Percentiles rank a stretch among this genome's conserved stretches.
Conservation (phyloP, 495 filamentous ascomycete species). For the Aspergillus heteromorphus region DNA sequence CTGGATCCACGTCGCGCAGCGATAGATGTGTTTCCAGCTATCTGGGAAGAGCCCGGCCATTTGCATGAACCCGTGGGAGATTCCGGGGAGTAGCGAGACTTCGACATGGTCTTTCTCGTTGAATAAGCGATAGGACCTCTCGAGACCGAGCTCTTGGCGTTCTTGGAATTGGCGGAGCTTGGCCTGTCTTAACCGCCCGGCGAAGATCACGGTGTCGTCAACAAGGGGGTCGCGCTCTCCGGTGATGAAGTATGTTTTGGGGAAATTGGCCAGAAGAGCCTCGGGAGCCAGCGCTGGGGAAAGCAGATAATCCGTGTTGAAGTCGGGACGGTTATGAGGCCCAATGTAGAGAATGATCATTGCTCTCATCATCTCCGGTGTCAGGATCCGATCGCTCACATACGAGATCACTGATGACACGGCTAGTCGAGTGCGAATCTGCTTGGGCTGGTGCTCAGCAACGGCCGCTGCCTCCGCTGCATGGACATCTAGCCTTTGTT, state of each 20-base stretch:
- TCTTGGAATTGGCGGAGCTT: slow-evolving; percentile 64
- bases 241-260: slow-evolving; percentile 87
- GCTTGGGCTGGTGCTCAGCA: slow-evolving; percentile 52
- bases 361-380: slow-evolving; percentile 96
- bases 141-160: slow-evolving; percentile 57
- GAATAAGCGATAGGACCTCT: slow-evolving; percentile 49
- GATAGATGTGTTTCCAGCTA: slow-evolving; percentile 73
- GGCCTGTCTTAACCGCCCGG: slow-evolving; percentile 75
- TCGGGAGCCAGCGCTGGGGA: slow-evolving; percentile 88
- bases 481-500: slow-evolving; percentile 17
- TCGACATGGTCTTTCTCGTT: slow-evolving; percentile 75
- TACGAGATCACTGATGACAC: slow-evolving; percentile 97
- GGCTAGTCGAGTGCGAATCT: slow-evolving; percentile 80
- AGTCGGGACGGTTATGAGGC: slow-evolving; percentile 86
- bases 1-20: slow-evolving; percentile 71
- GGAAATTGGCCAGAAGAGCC: slow-evolving; percentile 71
- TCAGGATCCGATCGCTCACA: slow-evolving; percentile 90
- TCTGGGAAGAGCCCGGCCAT: slow-evolving; percentile 83
- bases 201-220: slow-evolving; percentile 94
- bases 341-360: slow-evolving; percentile 99
- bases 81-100: slow-evolving; percentile 76
- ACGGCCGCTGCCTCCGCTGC: slow-evolving; percentile 28
- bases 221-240: slow-evolving; percentile 94
- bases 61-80: slow-evolving; percentile 89
- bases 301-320: slow-evolving; percentile 82